phyloP scores from a whole-genome alignment of 2,329 filamentous ascomycete species.

The Pseudogymnoascus sp. region DNA sequence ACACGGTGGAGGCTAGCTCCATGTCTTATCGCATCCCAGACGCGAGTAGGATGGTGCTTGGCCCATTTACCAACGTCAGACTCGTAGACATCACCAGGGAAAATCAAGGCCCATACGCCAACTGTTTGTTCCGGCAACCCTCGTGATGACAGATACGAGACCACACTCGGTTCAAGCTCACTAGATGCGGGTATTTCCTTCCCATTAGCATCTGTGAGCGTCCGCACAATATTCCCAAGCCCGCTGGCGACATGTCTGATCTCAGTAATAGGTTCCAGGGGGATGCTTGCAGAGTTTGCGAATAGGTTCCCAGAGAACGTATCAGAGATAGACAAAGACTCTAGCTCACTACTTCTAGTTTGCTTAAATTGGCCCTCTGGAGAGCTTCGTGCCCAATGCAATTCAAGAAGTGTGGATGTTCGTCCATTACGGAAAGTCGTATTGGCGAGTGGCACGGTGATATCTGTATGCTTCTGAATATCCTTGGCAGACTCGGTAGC shows the following conservation, averaged over 20 bases:
- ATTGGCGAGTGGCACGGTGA: conserved; percentile 62
- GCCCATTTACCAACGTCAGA: background rate
- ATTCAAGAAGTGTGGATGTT: conserved; percentile 48
- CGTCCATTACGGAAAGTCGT: conserved; percentile 68
- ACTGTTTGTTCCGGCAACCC: conserved; percentile 35
- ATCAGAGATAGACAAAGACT: background rate
- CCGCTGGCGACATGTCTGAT: conserved; percentile 49
- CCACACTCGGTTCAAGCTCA: conserved; percentile 61
- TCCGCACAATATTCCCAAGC: conserved; percentile 71
- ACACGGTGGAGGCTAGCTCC: conserved; percentile 21
- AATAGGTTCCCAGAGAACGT: background rate
- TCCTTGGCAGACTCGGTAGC: conserved; percentile 7
- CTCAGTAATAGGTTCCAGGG: background rate
- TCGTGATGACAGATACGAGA: conserved; percentile 42
- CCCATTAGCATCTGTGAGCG: conserved; percentile 33
- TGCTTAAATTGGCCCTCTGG: background rate
- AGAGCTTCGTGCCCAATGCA: conserved; percentile 31
- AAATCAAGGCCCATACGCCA: conserved; percentile 65
- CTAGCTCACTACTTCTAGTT: background rate
- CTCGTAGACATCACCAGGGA: conserved; percentile 34
- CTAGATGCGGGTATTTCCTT: conserved; percentile 53
- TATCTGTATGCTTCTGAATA: conserved; percentile 16
- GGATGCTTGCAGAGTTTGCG: background rate
- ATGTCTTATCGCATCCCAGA: background rate
- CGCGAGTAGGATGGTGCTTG: background rate